Evolutionary conservation across 768 basidiomycete species (phyloP).

Genomic region (Strobilomyces dryophilus): DNA sequence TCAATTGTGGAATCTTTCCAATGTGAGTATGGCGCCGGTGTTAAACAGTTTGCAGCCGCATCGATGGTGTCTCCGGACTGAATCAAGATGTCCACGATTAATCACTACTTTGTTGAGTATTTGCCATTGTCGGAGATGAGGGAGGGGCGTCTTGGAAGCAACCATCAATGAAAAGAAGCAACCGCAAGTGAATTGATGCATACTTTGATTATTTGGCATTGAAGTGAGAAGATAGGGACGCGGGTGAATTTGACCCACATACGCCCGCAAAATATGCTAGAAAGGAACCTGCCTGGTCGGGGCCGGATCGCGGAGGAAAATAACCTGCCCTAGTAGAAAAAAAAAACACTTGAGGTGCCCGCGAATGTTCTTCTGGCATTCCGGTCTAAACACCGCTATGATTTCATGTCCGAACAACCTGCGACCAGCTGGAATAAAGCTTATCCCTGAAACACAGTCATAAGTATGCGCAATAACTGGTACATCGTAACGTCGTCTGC

Average conservation of each 20-base stretch:
- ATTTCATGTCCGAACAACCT: constrained; percentile 4
- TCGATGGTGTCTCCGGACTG: not conserved
- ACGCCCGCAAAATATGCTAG: not conserved
- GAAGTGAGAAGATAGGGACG: constrained; percentile 5
- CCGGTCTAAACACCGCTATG: not conserved
- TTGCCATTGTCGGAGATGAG: constrained; percentile 23
- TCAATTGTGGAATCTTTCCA: constrained; percentile 4
- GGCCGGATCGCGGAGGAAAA: constrained; percentile 3
- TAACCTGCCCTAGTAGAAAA: not conserved
- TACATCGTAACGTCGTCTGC: constrained; percentile 23
- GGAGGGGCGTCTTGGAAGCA: constrained; percentile 1
- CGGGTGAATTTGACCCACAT: constrained; percentile 16
- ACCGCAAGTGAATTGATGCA: constrained; percentile 8
- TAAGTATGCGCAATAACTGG: constrained; percentile 9
- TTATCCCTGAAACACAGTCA: constrained; percentile 16
- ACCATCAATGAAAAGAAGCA: constrained; percentile 16
- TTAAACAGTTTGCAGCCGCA: constrained; percentile 6
- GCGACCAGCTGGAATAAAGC: constrained; percentile 3
- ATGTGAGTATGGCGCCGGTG: constrained; percentile 8
- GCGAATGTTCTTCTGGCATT: not conserved
- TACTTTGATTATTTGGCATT: constrained; percentile 7
- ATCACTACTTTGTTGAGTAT: not conserved
- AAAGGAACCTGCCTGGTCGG: constrained; percentile 1
- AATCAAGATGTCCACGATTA: not conserved
- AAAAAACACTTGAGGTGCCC: constrained; percentile 13